Percentiles rank a stretch among this genome's conserved stretches.
phyloP scores from a whole-genome alignment of 306 rosid genomes.

The Quercus robur region DNA sequence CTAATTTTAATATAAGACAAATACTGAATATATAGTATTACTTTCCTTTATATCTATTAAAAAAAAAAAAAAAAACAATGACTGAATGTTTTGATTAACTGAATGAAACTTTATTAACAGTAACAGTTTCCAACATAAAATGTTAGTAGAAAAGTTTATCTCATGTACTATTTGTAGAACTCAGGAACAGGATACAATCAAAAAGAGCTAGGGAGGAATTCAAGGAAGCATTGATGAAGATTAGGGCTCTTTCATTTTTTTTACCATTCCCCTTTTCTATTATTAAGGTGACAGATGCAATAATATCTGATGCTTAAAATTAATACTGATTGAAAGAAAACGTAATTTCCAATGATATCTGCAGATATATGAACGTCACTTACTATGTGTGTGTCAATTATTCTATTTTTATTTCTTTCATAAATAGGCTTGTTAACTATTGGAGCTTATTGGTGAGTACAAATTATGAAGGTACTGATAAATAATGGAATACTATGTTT shows the following conservation, averaged over 20 bases:
- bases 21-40: no score
- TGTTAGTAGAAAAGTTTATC: background rate
- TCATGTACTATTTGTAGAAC: background rate
- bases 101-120: background rate
- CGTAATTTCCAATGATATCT: background rate
- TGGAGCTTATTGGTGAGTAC: background rate
- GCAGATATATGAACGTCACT: background rate
- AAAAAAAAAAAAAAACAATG: background rate
- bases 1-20: background rate
- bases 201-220: background rate
- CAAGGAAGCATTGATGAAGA: background rate
- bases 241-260: background rate
- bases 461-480: background rate
- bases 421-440: background rate
- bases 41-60: no score
- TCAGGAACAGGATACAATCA: background rate
- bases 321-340: background rate
- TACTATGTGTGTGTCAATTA: background rate
- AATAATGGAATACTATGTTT: background rate
- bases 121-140: background rate
- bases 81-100: background rate
- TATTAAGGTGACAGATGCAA: background rate
- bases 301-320: background rate
- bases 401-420: background rate
- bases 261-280: background rate